phyloP scores from a whole-genome alignment of 2,329 filamentous ascomycete species.

The Chrysosphaeria jannelii region DNA sequence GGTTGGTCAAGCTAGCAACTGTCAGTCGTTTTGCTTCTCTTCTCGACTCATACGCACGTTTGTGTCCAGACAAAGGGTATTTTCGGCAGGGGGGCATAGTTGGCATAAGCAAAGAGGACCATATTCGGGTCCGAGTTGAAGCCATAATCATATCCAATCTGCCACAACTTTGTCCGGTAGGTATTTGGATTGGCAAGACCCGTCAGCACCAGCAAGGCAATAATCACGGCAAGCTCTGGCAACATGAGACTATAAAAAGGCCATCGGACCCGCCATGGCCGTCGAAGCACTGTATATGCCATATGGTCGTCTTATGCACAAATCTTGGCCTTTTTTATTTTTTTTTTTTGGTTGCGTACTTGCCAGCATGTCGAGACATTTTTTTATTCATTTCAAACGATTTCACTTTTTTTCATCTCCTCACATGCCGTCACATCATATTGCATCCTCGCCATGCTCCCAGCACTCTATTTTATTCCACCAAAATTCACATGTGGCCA shows the following conservation, averaged over 20 bases:
- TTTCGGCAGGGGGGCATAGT: slow-evolving; percentile 28
- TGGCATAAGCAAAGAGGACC: slow-evolving; percentile 43
- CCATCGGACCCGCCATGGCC: slow-evolving; percentile 24
- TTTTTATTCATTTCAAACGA: no score
- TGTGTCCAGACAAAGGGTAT: slow-evolving; percentile 43
- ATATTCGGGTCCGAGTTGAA: slow-evolving; percentile 47
- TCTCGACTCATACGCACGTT: slow-evolving; percentile 25
- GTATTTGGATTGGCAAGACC: slow-evolving; percentile 43
- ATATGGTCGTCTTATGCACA: slow-evolving; percentile 5
- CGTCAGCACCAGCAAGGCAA: slow-evolving; percentile 38
- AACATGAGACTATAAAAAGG: slow-evolving; percentile 32
- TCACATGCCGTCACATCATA: no score
- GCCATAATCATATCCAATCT: slow-evolving; percentile 34
- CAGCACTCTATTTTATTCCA: no score
- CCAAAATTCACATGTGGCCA: no score
- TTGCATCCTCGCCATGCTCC: no score
- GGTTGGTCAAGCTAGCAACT: slow-evolving; percentile 37
- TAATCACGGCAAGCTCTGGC: slow-evolving; percentile 31
- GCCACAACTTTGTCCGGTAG: slow-evolving; percentile 43
- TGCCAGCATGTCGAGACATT: background rate
- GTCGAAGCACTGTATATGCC: slow-evolving; percentile 25
- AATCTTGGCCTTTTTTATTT: background rate
- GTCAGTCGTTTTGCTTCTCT: no score
- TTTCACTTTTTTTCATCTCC: no score
- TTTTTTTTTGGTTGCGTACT: background rate